Evolutionary conservation across 805 yeast genomes (phyloP), one percentile per base, ranked within the genome.

Genomic region (Metschnikowia baotianmanensis): DNA sequence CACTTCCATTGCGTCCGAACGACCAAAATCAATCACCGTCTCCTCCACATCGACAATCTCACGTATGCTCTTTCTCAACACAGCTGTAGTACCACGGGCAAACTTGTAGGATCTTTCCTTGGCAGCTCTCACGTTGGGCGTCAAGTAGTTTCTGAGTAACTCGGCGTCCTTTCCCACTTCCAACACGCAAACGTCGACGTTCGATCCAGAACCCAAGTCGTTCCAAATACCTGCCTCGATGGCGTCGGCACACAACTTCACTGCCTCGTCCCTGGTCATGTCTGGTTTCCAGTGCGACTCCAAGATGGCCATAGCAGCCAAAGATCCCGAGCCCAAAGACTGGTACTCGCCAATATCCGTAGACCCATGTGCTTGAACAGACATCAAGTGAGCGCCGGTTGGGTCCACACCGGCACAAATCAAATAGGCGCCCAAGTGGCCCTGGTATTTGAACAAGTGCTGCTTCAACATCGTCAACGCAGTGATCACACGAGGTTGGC

Each of bases 361-460:
- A 6, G 96, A 88, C 15, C 99, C 99, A 62, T 93, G 99, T 3
- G 99, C 99, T 55, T 93, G 98, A 29, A 91, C 84, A 1, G 96
- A 82, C 63, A 87, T 83, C 57, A 93, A 72, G 58, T 89, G 95
- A 2, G 96, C 86, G 12, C 99, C 99, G 1, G 96, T 86, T 28
- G 98, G 95, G 61, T 93, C 99, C 21, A 80, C 86, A 45, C 99
- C 99, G 0, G 97, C 99, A n/a, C 93, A 95, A 69, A 93, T 95
- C 61, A 93, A 71, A 64, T 93, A 91, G 1, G 99, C 99, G 47
- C 99, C 99, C 53, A 93, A 74, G 58, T 93, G 95, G 44, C 99
- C 99, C 62, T 93, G 99, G 65, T 93, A 91, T 65, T 87, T 87
- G 78, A 89, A 93, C 48, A 93, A 74, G 64, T 93, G 98, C 63